phyloP scores from a whole-genome alignment of 2,329 filamentous ascomycete genomes.

The Colletotrichum brevisporum region DNA sequence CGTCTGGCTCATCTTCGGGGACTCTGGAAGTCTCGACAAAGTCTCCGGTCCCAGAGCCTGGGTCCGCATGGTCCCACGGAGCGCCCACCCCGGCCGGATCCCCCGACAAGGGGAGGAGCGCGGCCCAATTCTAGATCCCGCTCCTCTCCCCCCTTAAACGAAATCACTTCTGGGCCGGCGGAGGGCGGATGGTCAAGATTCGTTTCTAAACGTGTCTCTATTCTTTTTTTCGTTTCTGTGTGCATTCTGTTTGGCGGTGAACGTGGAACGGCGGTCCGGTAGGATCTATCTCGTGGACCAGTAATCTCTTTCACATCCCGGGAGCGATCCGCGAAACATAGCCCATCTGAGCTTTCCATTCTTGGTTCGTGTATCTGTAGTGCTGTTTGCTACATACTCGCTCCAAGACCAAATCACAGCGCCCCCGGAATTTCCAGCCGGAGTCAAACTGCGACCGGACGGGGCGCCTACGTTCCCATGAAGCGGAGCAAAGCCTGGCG shows the following conservation, averaged over 20 bases:
- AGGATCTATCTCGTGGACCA: conserved; percentile 1
- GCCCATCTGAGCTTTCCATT: conserved; percentile 6
- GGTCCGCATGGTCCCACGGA: conserved; percentile 23
- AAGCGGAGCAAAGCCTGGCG: conserved; percentile 18
- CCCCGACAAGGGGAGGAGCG: background rate
- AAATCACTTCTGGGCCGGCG: conserved; percentile 12
- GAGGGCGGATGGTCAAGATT: background rate
- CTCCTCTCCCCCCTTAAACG: conserved; percentile 5
- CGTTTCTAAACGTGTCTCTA: background rate
- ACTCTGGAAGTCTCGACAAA: conserved; percentile 3
- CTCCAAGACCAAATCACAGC: background rate
- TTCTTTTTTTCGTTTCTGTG: conserved; percentile 11
- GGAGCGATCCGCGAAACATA: conserved; percentile 15
- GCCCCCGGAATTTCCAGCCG: background rate
- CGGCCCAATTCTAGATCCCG: conserved; percentile 18
- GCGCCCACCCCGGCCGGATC: background rate
- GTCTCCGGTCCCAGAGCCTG: background rate
- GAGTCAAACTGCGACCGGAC: background rate
- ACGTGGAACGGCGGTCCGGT: conserved; percentile 4
- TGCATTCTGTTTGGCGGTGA: too few species aligned
- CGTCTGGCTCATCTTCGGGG: background rate
- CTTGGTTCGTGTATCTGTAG: background rate
- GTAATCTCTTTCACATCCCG: conserved; percentile 13
- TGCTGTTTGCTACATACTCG: too few species aligned
- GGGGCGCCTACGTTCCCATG: background rate